phyloP scores from a whole-genome alignment of 169 alveolate species.

The Amoebophrya sp. region DNA sequence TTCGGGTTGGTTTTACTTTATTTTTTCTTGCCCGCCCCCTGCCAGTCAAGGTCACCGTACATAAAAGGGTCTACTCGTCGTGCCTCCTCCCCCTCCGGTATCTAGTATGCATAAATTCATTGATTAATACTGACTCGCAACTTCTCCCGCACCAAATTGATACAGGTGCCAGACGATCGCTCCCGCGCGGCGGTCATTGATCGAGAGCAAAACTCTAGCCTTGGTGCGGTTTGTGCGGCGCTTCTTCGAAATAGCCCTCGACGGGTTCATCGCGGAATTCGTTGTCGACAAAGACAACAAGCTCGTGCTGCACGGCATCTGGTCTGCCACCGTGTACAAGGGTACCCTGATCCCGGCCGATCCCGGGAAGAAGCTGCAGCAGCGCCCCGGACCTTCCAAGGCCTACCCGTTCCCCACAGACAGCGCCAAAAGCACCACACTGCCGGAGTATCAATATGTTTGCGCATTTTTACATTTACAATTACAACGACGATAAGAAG shows the following conservation, averaged over 20 bases:
- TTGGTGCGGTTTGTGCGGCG: not conserved
- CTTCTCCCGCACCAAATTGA: not conserved
- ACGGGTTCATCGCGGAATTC: not conserved
- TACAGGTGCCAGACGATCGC: not conserved
- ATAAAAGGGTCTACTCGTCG: too few species aligned
- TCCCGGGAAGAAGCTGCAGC: not conserved
- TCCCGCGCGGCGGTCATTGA: not conserved
- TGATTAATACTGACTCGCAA: too few species aligned
- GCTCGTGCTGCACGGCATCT: not conserved
- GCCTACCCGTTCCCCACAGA: not conserved
- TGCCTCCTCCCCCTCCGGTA: too few species aligned
- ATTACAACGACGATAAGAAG: too few species aligned
- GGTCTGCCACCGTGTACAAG: not conserved
- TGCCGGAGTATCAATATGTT: slow-evolving; percentile 2
- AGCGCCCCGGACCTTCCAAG: not conserved
- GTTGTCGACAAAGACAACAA: not conserved
- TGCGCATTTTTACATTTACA: too few species aligned
- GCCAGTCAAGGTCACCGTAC: too few species aligned
- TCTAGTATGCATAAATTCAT: too few species aligned
- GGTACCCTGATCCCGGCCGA: not conserved
- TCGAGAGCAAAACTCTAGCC: not conserved
- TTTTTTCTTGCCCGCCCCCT: too few species aligned
- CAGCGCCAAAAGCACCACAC: not conserved
- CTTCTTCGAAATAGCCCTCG: not conserved
- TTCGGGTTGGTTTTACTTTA: too few species aligned